Percentiles rank a stretch among this genome's conserved stretches.
phyloP scores from a whole-genome alignment of 2,329 filamentous ascomycete species.

The Tolypocladium cylindrosporum region DNA sequence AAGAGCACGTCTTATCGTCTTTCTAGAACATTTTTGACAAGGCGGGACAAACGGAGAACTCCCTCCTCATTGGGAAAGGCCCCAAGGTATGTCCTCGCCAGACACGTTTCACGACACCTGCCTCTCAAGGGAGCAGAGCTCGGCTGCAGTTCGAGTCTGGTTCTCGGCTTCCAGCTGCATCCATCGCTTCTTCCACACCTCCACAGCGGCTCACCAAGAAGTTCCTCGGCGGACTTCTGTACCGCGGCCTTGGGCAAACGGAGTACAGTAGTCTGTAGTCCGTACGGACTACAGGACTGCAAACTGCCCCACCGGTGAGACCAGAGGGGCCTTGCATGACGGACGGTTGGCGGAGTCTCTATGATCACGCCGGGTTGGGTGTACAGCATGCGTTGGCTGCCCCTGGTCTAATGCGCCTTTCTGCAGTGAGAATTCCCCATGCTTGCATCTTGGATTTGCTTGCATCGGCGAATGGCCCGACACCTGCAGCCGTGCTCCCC shows the following conservation, averaged over 20 bases:
- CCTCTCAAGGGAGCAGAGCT: neutral
- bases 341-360: neutral
- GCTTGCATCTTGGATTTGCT: neutral
- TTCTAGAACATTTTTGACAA: neutral
- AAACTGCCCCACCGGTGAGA: neutral
- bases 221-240: neutral
- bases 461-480: too few species aligned
- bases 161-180: too few species aligned
- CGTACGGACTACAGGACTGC: neutral
- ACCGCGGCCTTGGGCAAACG: neutral
- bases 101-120: neutral
- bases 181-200: neutral
- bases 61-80: neutral
- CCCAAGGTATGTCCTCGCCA: neutral
- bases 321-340: neutral
- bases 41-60: too few species aligned
- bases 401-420: neutral
- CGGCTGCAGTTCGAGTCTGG: neutral
- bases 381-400: neutral
- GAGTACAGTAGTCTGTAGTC: too few species aligned
- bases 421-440: neutral
- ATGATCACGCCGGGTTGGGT: neutral
- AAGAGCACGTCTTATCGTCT: neutral
- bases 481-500: neutral
- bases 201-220: neutral